Evolutionary conservation across 495 filamentous ascomycete species (phyloP), one percentile per base, ranked within the genome.

Genomic region (Aspergillus kassunensis): DNA sequence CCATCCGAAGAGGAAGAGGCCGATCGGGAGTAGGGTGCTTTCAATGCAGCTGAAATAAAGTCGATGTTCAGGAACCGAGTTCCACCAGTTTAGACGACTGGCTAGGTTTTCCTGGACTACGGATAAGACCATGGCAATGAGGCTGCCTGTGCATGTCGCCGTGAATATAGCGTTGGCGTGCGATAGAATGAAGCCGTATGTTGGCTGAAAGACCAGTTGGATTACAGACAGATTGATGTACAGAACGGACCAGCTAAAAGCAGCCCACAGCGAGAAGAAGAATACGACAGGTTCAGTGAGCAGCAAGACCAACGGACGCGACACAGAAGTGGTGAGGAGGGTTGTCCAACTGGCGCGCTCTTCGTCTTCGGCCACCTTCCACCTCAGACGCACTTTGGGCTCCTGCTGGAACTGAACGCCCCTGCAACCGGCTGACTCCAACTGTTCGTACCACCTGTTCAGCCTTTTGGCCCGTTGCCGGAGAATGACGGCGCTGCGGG

Each of bases 251-350:
- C 91, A 97, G 44, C 82, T 84, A 66, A 96, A 96, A 6, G 89
- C 75, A 2, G 87, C 82, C 92, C 91, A 96, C 10, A 95, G 71
- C 20, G 87, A 91, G 68, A 96, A 97, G 72, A 86, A 95, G 71
- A 96, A 96, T 18, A 96, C 90, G 10, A 96, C 89, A 0, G 91
- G 89, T 60, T 96, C 92, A 7, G 90, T 96, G 59, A 88, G 71
- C 16, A 97, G 84, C 20, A 97, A 75, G 52, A 88, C 71, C 3
- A 21, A 12, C 3, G 4, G 8, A 41, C 12, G 19, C 18, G 18
- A 2, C 9, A 27, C 9, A 27, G 24, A 4, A 27, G 24, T 9
- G 24, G 24, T 27, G 24, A 27, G 24, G n/a, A n/a, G n/a, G n/a
- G n/a, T n/a, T n/a, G n/a, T n/a, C n/a, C n/a, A n/a, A n/a, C n/a